Evolutionary conservation across 1,139 yeast species (phyloP).

Genomic region (Pichia sp.): DNA sequence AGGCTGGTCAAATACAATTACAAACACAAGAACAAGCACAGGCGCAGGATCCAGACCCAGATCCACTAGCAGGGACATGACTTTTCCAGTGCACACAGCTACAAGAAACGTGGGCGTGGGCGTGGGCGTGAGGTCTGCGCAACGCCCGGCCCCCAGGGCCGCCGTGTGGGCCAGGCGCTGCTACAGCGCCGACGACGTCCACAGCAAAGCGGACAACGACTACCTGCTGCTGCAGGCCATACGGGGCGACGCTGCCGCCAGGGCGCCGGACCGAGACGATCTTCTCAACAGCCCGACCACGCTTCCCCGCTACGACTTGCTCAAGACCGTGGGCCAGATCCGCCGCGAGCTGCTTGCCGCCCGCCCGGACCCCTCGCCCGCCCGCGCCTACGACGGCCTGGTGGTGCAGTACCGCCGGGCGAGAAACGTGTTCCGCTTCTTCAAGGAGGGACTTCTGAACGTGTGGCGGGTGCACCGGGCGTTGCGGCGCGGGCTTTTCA

Average conservation of each 20-base stretch:
- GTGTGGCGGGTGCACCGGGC: slow-evolving; percentile 43
- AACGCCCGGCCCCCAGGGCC: too few relatives aligned
- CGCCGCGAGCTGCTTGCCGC: slow-evolving; percentile 6
- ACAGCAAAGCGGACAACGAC: neutral
- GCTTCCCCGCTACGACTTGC: slow-evolving; percentile 22
- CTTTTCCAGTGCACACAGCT: too few relatives aligned
- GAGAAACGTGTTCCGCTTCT: slow-evolving; percentile 36
- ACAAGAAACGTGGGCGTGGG: too few relatives aligned
- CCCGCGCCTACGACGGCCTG: slow-evolving; percentile 6
- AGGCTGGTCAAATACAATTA: neutral
- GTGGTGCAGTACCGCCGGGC: slow-evolving; percentile 20
- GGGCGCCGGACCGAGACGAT: slow-evolving; percentile 1
- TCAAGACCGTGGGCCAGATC: slow-evolving; percentile 15
- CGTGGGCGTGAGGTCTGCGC: too few relatives aligned
- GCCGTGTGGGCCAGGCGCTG: neutral
- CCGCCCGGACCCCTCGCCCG: neutral
- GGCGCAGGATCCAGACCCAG: too few relatives aligned
- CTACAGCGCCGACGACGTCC: neutral
- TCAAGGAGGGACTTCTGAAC: slow-evolving; percentile 48
- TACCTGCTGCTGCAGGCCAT: neutral
- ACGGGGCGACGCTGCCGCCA: neutral
- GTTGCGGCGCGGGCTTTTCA: slow-evolving; percentile 20
- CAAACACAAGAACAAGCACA: neutral
- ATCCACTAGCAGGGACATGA: neutral
- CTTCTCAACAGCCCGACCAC: slow-evolving; percentile 18